Percentiles rank a stretch among this genome's conserved stretches.
phyloP scores from a whole-genome alignment of 129 eudicot genomes.

The Centrapalus pauciflorus region DNA sequence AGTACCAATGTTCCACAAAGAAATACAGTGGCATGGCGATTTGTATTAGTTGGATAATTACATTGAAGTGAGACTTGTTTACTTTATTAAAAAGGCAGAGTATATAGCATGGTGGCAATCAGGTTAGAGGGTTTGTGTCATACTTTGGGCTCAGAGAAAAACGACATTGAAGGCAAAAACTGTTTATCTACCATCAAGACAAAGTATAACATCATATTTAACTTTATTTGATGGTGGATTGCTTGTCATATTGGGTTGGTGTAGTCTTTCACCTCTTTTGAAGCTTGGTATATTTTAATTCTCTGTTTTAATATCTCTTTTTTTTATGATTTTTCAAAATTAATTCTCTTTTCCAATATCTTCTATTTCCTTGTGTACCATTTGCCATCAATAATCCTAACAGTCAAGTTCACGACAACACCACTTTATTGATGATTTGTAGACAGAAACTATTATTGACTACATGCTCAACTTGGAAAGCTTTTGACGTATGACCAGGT shows the following conservation, averaged over 20 bases:
- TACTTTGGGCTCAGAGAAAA: not conserved
- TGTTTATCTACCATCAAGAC: not conserved
- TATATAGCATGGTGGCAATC: not conserved
- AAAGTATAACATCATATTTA: not conserved
- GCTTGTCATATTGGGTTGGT: not conserved
- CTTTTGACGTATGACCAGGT: not conserved
- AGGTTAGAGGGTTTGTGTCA: not conserved
- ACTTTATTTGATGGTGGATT: not conserved
- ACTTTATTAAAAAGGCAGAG: not conserved
- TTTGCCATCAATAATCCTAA: not conserved
- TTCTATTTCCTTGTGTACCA: not conserved
- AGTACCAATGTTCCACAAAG: not conserved
- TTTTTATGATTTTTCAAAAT: not conserved
- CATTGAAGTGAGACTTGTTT: no score
- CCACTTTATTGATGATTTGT: not conserved
- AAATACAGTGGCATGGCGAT: not conserved
- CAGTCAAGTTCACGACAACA: not conserved
- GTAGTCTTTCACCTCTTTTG: not conserved
- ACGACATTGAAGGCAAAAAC: no score
- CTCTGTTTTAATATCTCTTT: not conserved
- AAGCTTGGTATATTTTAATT: not conserved
- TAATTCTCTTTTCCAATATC: not conserved
- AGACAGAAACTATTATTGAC: not conserved
- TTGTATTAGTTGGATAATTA: not conserved
- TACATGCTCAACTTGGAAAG: conserved; percentile 1